Conservation (phyloP, 2,329 filamentous ascomycete species). For the Didymella pinodella region DNA sequence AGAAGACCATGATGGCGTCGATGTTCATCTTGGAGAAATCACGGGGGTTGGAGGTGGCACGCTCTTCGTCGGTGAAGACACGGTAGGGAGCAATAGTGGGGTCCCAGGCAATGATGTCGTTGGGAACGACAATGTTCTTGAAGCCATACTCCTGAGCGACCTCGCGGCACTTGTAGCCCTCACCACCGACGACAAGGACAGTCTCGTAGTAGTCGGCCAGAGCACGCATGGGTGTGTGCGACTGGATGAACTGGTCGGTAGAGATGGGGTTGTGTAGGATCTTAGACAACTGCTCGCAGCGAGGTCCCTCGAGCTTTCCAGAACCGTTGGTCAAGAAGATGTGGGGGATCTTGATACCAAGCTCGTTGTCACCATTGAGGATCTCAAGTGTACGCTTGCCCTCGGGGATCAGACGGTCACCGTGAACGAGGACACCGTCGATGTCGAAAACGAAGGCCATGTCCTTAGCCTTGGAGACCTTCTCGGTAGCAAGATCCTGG, state of each 20-base stretch:
- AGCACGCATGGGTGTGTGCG: constrained; percentile 79
- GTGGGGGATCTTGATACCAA: constrained; percentile 78
- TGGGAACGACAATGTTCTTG: constrained; percentile 75
- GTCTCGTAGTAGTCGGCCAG: constrained; percentile 79
- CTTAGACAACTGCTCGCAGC: constrained; percentile 71
- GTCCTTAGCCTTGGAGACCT: constrained; percentile 75
- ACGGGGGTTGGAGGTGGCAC: constrained; percentile 70
- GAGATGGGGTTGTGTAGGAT: constrained; percentile 71
- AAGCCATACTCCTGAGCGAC: constrained; percentile 78
- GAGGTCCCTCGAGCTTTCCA: constrained; percentile 72
- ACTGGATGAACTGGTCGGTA: constrained; percentile 79
- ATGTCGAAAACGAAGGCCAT: constrained; percentile 85
- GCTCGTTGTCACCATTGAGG: constrained; percentile 77
- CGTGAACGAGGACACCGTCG: constrained; percentile 77
- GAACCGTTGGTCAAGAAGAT: constrained; percentile 80
- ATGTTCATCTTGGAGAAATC: constrained; percentile 77
- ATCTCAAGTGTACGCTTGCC: constrained; percentile 72
- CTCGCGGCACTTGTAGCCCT: constrained; percentile 76
- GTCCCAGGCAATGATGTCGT: constrained; percentile 76
- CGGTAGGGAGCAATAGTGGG: constrained; percentile 73
- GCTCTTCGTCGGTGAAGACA: constrained; percentile 72
- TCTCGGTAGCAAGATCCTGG: constrained; percentile 71
- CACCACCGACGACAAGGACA: constrained; percentile 77
- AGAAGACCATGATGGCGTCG: constrained; percentile 78
- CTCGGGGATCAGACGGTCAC: constrained; percentile 73